A percentile compares a stretch with the other conserved stretches of the same genome.
Evolutionary conservation across 495 filamentous ascomycete genomes (phyloP).

Genomic region (Penicillium argentinense): DNA sequence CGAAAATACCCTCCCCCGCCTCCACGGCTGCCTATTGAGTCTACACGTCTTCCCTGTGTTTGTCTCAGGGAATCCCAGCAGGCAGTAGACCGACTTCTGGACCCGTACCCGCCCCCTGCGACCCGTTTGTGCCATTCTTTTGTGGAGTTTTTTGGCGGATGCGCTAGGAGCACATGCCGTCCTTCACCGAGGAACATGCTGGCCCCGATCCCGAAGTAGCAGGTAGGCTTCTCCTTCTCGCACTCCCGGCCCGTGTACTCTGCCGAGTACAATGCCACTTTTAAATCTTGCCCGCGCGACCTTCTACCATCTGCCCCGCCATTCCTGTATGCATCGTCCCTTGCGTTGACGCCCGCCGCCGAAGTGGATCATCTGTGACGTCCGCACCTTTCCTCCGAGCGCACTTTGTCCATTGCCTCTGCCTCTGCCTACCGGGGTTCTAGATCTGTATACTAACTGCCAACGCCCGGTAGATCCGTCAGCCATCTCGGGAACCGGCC

Average conservation of each 20-base stretch:
- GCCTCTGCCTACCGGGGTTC: neutral
- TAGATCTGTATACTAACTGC: constrained; percentile 22
- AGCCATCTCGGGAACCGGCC: constrained; percentile 31
- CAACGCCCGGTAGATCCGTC: constrained; percentile 26
- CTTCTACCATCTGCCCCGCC: neutral
- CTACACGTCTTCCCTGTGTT: no score
- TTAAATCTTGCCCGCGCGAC: constrained; percentile 4
- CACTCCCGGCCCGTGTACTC: constrained; percentile 5
- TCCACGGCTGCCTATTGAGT: constrained; percentile 9
- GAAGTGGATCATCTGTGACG: constrained; percentile 2
- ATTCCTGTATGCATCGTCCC: constrained; percentile 4
- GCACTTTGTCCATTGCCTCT: constrained; percentile 4
- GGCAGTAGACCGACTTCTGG: constrained; percentile 8
- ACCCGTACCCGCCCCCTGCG: constrained; percentile 5
- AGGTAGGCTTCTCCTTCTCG: constrained; percentile 31
- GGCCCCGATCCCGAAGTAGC: constrained; percentile 28
- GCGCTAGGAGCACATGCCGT: constrained; percentile 32
- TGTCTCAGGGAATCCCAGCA: no score
- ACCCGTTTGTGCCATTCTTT: constrained; percentile 7
- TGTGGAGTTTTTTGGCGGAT: neutral
- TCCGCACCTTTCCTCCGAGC: constrained; percentile 3
- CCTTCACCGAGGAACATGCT: constrained; percentile 30
- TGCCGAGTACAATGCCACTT: constrained; percentile 1
- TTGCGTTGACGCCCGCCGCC: constrained; percentile 1
- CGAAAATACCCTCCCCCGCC: constrained; percentile 18